These are phyloP conservation scores for Pestalotiopsis sp. DNA, from an alignment of 2,329 filamentous ascomycete genomes.

Conservation along the genomic window DNA sequence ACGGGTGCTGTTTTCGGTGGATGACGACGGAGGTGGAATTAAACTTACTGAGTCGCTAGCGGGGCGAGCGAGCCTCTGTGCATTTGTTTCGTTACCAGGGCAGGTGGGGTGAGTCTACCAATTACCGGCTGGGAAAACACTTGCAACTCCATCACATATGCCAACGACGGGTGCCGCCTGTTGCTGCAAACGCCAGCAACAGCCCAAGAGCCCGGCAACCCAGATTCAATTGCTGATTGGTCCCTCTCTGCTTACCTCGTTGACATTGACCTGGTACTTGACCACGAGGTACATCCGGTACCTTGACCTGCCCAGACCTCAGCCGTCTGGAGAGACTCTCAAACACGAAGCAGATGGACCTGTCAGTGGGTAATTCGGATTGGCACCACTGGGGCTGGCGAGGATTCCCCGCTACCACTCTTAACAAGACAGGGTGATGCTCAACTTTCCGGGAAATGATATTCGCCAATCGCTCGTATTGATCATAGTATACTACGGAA, in stretches of 20 bases:
- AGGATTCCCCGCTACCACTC: neutral
- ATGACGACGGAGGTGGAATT: constrained; percentile 4
- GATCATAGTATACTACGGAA: neutral
- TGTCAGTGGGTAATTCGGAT: neutral
- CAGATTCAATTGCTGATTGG: neutral
- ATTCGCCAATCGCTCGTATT: neutral
- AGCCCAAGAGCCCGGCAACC: neutral
- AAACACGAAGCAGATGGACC: neutral
- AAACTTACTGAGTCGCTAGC: constrained; percentile 8
- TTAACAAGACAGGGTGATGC: neutral
- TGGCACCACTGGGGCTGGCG: neutral
- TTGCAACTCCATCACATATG: neutral
- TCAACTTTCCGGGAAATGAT: neutral
- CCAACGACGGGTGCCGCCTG: neutral
- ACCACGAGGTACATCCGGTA: neutral
- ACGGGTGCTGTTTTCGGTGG: neutral
- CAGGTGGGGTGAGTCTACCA: constrained; percentile 2
- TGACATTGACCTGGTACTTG: too few relatives aligned
- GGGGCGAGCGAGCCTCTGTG: neutral
- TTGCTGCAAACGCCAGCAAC: neutral
- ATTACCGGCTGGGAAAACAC: neutral
- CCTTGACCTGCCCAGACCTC: neutral
- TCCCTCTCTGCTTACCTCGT: neutral
- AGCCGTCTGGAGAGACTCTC: neutral
- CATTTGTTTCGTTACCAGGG: neutral